Percentiles rank a stretch among this genome's conserved stretches.
phyloP scores from a whole-genome alignment of 192 early-diverging fungal species.

The Pilaira anomala region DNA sequence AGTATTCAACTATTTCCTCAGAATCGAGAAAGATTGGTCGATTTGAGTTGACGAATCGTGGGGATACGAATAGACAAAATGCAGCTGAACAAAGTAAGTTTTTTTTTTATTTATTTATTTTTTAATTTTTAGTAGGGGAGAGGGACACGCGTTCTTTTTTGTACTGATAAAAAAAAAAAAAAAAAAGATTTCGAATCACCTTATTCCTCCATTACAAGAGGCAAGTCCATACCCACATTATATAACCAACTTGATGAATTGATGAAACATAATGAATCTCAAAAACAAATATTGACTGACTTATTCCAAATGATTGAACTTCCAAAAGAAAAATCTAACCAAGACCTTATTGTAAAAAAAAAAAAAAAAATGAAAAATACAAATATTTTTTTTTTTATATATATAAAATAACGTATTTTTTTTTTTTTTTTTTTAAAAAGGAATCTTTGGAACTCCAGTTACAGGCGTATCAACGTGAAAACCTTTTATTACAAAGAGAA shows the following conservation, averaged over 20 bases:
- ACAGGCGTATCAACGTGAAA: slow-evolving; percentile 13
- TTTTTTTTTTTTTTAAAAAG: slow-evolving; percentile 11
- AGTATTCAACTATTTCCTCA: background rate
- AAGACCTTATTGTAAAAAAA: background rate
- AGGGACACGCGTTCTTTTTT: too few relatives aligned
- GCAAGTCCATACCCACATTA: slow-evolving; percentile 19
- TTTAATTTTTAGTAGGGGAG: background rate
- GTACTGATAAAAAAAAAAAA: background rate
- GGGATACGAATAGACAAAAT: background rate
- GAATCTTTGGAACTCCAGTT: slow-evolving; percentile 21
- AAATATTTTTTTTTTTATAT: background rate
- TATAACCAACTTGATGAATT: slow-evolving; percentile 38
- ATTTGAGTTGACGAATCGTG: slow-evolving; percentile 22
- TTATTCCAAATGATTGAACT: slow-evolving; percentile 11
- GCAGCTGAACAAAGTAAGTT: background rate
- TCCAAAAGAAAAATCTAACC: background rate
- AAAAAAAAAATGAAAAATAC: background rate
- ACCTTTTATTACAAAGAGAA: slow-evolving; percentile 26
- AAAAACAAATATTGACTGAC: slow-evolving; percentile 38
- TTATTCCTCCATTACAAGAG: slow-evolving; percentile 29
- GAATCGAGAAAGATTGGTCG: slow-evolving; percentile 34
- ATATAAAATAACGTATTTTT: too few relatives aligned
- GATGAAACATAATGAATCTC: slow-evolving; percentile 46
- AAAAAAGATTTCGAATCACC: slow-evolving; percentile 28
- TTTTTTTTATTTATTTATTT: background rate